Base-by-base conservation (phyloP, 805 yeast species). In the Ogataea kodamae region DNA sequence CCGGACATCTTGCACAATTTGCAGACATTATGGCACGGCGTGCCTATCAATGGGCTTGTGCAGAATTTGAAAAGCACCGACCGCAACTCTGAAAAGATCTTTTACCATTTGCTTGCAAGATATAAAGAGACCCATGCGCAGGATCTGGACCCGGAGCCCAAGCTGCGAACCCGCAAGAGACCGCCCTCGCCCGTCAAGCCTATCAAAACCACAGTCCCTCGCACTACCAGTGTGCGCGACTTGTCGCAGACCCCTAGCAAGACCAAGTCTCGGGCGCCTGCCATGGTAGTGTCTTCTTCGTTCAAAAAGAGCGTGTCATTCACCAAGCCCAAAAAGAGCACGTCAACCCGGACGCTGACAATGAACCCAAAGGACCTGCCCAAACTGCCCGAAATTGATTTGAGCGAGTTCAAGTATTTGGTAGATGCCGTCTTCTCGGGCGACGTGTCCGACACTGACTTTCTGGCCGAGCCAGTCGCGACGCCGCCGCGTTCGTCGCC, bases 1-100 rank as follows among this genome's bases (percentile, higher is more conserved):
- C 57, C 57, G 27, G 74, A 67, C 37, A 74, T 75, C 32, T 53
- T 75, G 43, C 68, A 71, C 26, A 75, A 75, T 46, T 64, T 75
- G 43, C 66, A 74, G 30, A 74, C 74, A 28, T 63, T 75, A 37
- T 75, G 80, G 80, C 72, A 73, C 47, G 76, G 74, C 30, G 58
- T 74, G 37, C 51, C 72, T 48, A 46, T 62, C 59, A 52, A 43
- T 18, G 49, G 53, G 24, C 58, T 62, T 5, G 43, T 54, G 12
- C 40, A 38, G 18, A 59, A 52, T 24, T 41, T 62, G 16, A 46
- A 50, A 30, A 38, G 37, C n/a, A 27, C 36, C 9, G 51, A 46
- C 2, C 42, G 30, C 13, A 60, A 51, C 32, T 42, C 63, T 6
- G 66, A 62, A 37, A 62, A 62, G 40, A 58, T 61, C 48, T 62